A percentile compares a stretch with the other conserved stretches of the same genome.
These are phyloP conservation scores for Talaromyces liani DNA, from an alignment of 495 filamentous ascomycete genomes.

Conservation along the genomic window DNA sequence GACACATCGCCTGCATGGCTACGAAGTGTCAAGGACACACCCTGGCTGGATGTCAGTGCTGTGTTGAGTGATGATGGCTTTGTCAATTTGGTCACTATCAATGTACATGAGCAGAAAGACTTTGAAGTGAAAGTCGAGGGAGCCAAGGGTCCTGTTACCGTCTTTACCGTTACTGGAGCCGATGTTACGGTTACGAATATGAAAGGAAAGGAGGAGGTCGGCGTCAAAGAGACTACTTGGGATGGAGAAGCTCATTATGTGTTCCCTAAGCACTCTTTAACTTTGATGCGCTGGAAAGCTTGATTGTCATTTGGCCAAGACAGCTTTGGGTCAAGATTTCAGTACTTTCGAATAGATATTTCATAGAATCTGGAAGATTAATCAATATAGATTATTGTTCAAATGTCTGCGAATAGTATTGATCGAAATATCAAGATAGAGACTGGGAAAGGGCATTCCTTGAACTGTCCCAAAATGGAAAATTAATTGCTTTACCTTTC, in stretches of 20 bases:
- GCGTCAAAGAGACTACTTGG: constrained; percentile 53
- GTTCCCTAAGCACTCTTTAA: constrained; percentile 61
- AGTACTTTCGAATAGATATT: background rate
- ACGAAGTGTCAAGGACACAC: constrained; percentile 52
- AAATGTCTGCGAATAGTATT: background rate
- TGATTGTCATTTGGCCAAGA: background rate
- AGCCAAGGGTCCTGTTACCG: constrained; percentile 34
- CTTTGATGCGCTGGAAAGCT: constrained; percentile 58
- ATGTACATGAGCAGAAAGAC: constrained; percentile 51
- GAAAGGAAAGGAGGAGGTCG: constrained; percentile 51
- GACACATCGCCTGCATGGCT: constrained; percentile 60
- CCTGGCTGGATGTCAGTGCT: constrained; percentile 67
- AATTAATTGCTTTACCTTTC: background rate
- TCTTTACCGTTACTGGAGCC: constrained; percentile 54
- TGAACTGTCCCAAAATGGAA: background rate
- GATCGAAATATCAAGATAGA: background rate
- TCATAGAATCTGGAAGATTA: background rate
- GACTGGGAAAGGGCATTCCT: background rate
- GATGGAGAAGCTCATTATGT: constrained; percentile 47
- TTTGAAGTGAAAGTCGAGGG: constrained; percentile 52
- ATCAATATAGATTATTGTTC: background rate
- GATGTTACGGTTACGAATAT: constrained; percentile 51
- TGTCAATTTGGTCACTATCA: constrained; percentile 60
- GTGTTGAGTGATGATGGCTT: constrained; percentile 52
- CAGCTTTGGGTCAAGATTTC: too few species aligned